phyloP scores from a whole-genome alignment of 179 eudicot species.

The Heliamphora pulchella region DNA sequence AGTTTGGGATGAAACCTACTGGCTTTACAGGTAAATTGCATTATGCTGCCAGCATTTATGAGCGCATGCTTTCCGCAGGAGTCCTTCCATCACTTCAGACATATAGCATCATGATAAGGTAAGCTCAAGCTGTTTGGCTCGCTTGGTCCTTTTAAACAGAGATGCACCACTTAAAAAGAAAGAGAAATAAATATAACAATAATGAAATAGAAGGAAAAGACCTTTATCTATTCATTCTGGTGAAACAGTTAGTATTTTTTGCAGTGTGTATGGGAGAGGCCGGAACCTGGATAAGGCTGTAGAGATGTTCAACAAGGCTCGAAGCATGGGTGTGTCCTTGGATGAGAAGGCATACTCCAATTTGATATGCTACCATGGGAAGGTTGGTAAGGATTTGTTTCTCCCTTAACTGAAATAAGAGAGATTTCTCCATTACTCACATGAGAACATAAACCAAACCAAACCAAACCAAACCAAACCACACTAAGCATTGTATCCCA shows the following conservation, averaged over 20 bases:
- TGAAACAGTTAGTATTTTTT: conserved; percentile 16
- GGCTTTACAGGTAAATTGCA: conserved; percentile 43
- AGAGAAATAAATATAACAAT: not conserved
- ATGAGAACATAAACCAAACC: too few relatives aligned
- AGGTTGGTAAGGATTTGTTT: conserved; percentile 46
- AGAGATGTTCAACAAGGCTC: conserved; percentile 46
- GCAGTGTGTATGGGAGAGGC: conserved; percentile 77
- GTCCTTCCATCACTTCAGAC: conserved; percentile 78
- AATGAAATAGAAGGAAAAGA: not conserved
- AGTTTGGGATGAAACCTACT: not conserved
- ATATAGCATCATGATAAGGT: conserved; percentile 84
- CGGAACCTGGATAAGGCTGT: conserved; percentile 62
- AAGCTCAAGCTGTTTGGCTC: not conserved
- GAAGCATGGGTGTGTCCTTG: conserved; percentile 33
- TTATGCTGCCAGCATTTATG: conserved; percentile 40
- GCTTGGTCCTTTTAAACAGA: not conserved
- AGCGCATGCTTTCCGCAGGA: conserved; percentile 42
- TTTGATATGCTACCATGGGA: conserved; percentile 54
- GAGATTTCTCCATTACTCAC: not conserved
- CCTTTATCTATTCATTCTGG: conserved; percentile 12
- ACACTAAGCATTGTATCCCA: too few relatives aligned
- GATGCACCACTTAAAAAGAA: not conserved
- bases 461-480: too few relatives aligned
- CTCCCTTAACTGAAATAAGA: not conserved
- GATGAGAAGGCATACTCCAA: conserved; percentile 60